Percentiles rank a stretch among this genome's conserved stretches.
Conservation (phyloP, 2,329 filamentous ascomycete species). For the Penicillium sp. region DNA sequence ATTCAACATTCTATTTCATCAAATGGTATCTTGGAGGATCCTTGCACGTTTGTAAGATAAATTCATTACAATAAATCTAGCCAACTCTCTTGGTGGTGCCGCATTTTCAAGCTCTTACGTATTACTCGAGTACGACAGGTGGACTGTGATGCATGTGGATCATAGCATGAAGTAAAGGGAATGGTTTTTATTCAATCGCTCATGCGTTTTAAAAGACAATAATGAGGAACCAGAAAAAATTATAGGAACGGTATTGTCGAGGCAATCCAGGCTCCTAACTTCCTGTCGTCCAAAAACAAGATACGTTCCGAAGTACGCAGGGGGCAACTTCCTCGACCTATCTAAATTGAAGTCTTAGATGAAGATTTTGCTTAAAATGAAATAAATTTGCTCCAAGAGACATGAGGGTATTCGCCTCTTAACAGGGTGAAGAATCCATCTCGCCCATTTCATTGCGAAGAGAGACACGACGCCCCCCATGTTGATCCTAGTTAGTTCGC, state of each 20-base stretch:
- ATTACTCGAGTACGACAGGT: too few relatives aligned
- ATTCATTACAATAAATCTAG: too few relatives aligned
- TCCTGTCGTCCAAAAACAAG: neutral
- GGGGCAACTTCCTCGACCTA: neutral
- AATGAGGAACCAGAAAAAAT: too few relatives aligned
- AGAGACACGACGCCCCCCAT: slow-evolving; percentile 10
- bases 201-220: too few relatives aligned
- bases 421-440: slow-evolving; percentile 1
- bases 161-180: too few relatives aligned
- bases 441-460: slow-evolving; percentile 5
- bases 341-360: neutral
- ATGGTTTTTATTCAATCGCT: too few relatives aligned
- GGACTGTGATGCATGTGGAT: too few relatives aligned
- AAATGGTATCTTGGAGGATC: too few relatives aligned
- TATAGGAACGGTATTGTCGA: too few relatives aligned
- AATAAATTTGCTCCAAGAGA: neutral
- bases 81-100: too few relatives aligned
- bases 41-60: too few relatives aligned
- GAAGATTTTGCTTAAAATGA: neutral
- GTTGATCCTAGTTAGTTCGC: slow-evolving; percentile 21
- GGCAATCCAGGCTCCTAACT: neutral
- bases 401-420: neutral
- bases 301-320: neutral
- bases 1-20: neutral
- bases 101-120: too few relatives aligned